Evolutionary conservation across 163 green algal genomes (phyloP).

Genomic region (Coccomyxa subellipsoidea): DNA sequence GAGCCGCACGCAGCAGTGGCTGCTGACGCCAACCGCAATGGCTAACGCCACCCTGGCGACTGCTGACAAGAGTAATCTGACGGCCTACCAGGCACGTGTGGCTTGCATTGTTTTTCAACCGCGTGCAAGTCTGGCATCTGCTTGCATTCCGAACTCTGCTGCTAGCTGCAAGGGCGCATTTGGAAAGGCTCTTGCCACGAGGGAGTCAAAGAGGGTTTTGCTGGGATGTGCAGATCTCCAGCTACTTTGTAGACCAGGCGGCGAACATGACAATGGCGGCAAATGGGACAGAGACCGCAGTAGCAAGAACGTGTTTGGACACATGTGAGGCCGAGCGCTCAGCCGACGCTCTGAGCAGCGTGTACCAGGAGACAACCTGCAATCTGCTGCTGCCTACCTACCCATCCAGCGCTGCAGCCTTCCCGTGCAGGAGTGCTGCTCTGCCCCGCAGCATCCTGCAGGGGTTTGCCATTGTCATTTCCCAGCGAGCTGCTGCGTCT

Average conservation of each 20-base stretch:
- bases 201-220: background rate
- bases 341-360: background rate
- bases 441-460: constrained; percentile 1
- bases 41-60: background rate
- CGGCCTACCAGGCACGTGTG: background rate
- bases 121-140: background rate
- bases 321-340: background rate
- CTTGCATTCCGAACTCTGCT: background rate
- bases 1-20: background rate
- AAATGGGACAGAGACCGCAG: background rate
- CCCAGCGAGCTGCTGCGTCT: background rate
- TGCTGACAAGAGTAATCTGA: background rate
- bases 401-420: constrained; percentile 1
- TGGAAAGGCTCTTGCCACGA: too few species aligned
- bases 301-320: background rate
- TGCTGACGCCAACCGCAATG: background rate
- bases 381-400: background rate
- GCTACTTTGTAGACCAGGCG: background rate
- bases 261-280: background rate
- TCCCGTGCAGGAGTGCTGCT: background rate
- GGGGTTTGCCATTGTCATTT: background rate
- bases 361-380: background rate
- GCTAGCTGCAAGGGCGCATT: background rate
- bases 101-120: background rate
- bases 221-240: background rate